Evolutionary conservation across 129 eudicot species (phyloP).

Genomic region (Flaveria trinervia): DNA sequence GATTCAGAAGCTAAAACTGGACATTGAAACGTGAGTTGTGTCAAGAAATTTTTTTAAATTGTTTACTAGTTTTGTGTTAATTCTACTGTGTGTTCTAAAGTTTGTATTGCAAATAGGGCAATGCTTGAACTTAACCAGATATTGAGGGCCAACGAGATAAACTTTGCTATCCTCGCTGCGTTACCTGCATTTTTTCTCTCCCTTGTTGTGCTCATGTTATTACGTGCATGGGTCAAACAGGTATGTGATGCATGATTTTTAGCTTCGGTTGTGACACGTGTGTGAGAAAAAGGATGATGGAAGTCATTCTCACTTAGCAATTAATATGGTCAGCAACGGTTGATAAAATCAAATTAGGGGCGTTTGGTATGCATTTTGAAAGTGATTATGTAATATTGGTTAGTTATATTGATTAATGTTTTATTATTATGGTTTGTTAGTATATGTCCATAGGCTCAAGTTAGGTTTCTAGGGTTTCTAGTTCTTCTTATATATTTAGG

Average conservation of each 20-base stretch:
- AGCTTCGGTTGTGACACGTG: not conserved
- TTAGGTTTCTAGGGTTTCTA: no score
- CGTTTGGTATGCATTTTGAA: no score
- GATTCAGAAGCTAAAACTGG: conserved; percentile 97
- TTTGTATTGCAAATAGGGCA: conserved; percentile 54
- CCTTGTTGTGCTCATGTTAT: conserved; percentile 57
- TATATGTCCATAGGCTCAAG: no score
- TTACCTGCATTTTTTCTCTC: conserved; percentile 89
- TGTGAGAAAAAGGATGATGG: not conserved
- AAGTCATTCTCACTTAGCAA: not conserved
- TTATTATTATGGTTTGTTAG: no score
- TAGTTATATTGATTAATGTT: no score
- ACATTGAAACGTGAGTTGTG: conserved; percentile 86
- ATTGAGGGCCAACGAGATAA: conserved; percentile 93
- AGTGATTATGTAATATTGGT: no score
- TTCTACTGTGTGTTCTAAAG: conserved; percentile 4
- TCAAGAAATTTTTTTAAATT: not conserved
- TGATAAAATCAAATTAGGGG: no score
- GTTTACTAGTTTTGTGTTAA: conserved; percentile 8
- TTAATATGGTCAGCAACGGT: not conserved
- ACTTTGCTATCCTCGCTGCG: conserved; percentile 96
- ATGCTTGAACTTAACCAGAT: conserved; percentile 98
- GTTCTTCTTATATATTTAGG: no score
- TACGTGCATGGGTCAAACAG: conserved; percentile 92
- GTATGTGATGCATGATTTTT: conserved; percentile 31